These are phyloP conservation scores for Dendrothele bispora DNA, from an alignment of 768 basidiomycete species.

Conservation along the genomic window DNA sequence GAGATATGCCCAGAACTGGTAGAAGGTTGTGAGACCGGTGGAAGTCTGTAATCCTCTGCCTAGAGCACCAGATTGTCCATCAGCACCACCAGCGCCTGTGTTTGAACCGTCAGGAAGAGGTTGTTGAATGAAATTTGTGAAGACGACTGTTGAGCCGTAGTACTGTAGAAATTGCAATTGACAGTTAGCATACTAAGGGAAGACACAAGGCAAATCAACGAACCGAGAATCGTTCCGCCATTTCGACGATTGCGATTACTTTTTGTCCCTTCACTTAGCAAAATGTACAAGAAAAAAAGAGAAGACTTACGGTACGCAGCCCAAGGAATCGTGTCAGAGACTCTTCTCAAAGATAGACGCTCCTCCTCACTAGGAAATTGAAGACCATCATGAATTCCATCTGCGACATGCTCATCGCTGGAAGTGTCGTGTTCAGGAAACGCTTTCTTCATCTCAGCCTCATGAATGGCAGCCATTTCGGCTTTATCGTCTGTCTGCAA, in stretches of 20 bases:
- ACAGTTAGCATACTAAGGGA: neutral
- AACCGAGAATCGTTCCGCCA: constrained; percentile 54
- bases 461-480: neutral
- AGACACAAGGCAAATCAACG: too few species aligned
- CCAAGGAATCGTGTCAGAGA: constrained; percentile 62
- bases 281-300: constrained; percentile 13
- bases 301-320: constrained; percentile 45
- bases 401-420: constrained; percentile 15
- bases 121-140: constrained; percentile 78
- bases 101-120: constrained; percentile 62
- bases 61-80: constrained; percentile 68
- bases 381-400: constrained; percentile 49
- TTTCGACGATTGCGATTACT: constrained; percentile 47
- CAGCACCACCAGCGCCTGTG: constrained; percentile 58
- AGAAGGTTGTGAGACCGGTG: constrained; percentile 71
- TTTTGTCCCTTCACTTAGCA: too few species aligned
- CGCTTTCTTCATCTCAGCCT: constrained; percentile 1
- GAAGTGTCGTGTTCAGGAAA: neutral
- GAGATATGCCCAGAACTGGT: constrained; percentile 71
- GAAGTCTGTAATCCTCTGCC: constrained; percentile 67
- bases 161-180: constrained; percentile 29
- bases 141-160: too few species aligned
- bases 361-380: constrained; percentile 69
- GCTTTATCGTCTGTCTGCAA: neutral
- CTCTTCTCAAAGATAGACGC: constrained; percentile 53